phyloP scores from a whole-genome alignment of 495 filamentous ascomycete species.

The Penicillium bovifimosum region DNA sequence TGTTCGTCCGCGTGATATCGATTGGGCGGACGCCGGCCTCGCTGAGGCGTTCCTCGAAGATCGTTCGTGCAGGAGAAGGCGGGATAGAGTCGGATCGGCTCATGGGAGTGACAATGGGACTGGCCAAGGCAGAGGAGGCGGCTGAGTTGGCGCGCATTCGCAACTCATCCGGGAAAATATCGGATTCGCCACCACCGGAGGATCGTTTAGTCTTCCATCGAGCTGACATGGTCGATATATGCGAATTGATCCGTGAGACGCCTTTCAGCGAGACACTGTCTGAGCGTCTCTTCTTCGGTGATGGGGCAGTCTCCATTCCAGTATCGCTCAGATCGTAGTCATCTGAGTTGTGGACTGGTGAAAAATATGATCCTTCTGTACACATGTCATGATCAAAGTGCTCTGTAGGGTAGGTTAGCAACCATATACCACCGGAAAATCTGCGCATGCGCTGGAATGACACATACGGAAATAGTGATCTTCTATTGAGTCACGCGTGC shows the following conservation, averaged over 20 bases:
- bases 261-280: conserved; percentile 60
- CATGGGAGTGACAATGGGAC: conserved; percentile 43
- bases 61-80: conserved; percentile 60
- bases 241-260: conserved; percentile 61
- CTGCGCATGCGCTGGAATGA: conserved; percentile 10
- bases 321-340: conserved; percentile 59
- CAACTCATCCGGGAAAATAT: conserved; percentile 31
- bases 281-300: conserved; percentile 57
- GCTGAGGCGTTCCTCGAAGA: conserved; percentile 56
- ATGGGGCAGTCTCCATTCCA: conserved; percentile 52
- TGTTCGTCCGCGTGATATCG: conserved; percentile 54
- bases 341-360: conserved; percentile 28
- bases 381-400: conserved; percentile 34
- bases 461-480: conserved; percentile 44
- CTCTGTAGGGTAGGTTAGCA: conserved; percentile 21
- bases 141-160: conserved; percentile 53
- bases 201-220: conserved; percentile 55
- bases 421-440: conserved; percentile 3
- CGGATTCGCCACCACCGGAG: conserved; percentile 44
- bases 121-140: conserved; percentile 62
- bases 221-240: conserved; percentile 67
- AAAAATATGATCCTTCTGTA: conserved; percentile 31
- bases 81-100: conserved; percentile 55
- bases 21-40: conserved; percentile 44
- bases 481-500: conserved; percentile 38